phyloP scores from a whole-genome alignment of 257 asterid genomes.

The Cinchona pubescens region DNA sequence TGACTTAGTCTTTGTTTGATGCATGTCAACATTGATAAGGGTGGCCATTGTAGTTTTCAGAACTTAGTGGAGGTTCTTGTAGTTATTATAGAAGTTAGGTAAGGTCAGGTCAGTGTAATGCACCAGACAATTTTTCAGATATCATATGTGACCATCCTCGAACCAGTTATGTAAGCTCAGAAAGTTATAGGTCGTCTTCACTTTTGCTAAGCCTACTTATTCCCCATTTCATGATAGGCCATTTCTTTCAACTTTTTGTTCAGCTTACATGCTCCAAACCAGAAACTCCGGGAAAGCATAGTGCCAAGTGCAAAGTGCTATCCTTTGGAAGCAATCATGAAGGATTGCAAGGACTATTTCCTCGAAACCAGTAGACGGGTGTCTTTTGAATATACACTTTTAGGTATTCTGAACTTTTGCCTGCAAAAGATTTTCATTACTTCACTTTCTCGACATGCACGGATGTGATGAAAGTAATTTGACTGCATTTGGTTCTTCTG shows the following conservation, averaged over 20 bases:
- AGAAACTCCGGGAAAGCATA: conserved; percentile 75
- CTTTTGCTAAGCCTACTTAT: background rate
- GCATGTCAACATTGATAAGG: background rate
- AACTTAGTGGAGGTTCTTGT: background rate
- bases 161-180: background rate
- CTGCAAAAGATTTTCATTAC: background rate
- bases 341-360: conserved; percentile 87
- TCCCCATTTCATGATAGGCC: background rate
- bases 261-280: conserved; percentile 95
- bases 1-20: background rate
- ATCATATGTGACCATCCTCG: background rate
- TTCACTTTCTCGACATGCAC: conserved; percentile 2
- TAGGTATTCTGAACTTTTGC: conserved; percentile 47
- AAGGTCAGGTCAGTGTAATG: background rate
- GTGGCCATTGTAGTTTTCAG: background rate
- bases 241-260: conserved; percentile 23
- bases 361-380: conserved; percentile 78
- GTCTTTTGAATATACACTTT: conserved; percentile 84
- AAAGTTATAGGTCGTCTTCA: background rate
- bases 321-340: conserved; percentile 89
- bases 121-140: background rate
- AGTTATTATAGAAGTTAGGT: background rate
- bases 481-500: conserved; percentile 20
- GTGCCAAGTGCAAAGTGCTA: conserved; percentile 93
- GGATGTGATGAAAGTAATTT: background rate